These are phyloP conservation scores for Cladosporium sp. DNA, from an alignment of 2,329 filamentous ascomycete genomes.

Conservation along the genomic window DNA sequence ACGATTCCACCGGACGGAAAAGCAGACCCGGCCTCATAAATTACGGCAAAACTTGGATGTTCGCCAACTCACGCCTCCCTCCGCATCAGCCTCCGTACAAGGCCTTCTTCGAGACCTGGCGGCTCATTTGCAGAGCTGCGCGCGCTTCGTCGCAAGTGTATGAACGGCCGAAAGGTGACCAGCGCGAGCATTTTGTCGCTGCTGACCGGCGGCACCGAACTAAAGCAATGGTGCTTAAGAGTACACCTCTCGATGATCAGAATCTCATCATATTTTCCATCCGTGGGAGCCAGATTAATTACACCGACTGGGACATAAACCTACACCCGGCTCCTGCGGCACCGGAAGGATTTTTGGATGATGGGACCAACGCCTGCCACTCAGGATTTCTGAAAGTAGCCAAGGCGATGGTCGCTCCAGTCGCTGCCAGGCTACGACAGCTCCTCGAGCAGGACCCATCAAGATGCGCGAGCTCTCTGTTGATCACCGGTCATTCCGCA, in stretches of 20 bases:
- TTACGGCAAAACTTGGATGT: conserved; percentile 64
- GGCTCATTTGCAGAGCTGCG: conserved; percentile 72
- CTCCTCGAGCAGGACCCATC: conserved; percentile 68
- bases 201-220: conserved; percentile 71
- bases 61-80: conserved; percentile 72
- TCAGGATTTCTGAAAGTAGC: conserved; percentile 75
- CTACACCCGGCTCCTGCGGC: conserved; percentile 64
- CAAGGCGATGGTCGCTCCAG: conserved; percentile 67
- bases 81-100: conserved; percentile 62
- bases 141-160: conserved; percentile 75
- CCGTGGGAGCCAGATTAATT: conserved; percentile 66
- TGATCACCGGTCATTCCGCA: conserved; percentile 83
- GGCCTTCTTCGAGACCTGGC: conserved; percentile 71
- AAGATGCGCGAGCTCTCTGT: conserved; percentile 62
- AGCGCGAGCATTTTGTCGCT: conserved; percentile 65
- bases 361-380: conserved; percentile 72
- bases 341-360: conserved; percentile 70
- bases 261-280: conserved; percentile 81
- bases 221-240: conserved; percentile 83
- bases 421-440: conserved; percentile 65
- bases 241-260: conserved; percentile 70
- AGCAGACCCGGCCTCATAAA: conserved; percentile 19
- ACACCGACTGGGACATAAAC: conserved; percentile 86
- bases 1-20: neutral
- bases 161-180: conserved; percentile 56